phyloP scores from a whole-genome alignment of 495 filamentous ascomycete species.

The Hypoxylon intermedium region DNA sequence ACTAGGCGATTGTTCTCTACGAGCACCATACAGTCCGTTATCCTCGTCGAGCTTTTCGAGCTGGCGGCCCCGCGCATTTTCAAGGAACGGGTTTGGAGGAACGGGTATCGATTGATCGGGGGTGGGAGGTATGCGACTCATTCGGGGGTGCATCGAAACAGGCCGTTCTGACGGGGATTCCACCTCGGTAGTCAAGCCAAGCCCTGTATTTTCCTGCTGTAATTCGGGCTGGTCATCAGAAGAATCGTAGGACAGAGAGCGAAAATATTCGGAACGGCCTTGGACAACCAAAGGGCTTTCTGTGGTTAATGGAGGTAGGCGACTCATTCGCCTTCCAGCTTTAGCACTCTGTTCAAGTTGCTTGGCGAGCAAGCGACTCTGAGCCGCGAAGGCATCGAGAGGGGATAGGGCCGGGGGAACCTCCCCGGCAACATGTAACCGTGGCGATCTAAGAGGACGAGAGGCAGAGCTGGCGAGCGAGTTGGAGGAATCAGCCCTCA shows the following conservation, averaged over 20 bases:
- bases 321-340: constrained; percentile 77
- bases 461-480: constrained; percentile 53
- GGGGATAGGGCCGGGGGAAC: constrained; percentile 91
- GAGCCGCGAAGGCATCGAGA: constrained; percentile 89
- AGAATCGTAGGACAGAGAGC: constrained; percentile 61
- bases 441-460: constrained; percentile 67
- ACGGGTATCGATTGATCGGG: constrained; percentile 57
- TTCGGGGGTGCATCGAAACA: constrained; percentile 73
- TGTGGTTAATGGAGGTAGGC: constrained; percentile 81
- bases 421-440: constrained; percentile 82
- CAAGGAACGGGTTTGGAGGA: constrained; percentile 46
- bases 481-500: constrained; percentile 68
- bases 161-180: constrained; percentile 65
- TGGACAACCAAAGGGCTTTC: constrained; percentile 71
- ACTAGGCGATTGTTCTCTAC: constrained; percentile 53
- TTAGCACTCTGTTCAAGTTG: constrained; percentile 79
- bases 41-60: constrained; percentile 42
- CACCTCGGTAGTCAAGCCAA: constrained; percentile 61
- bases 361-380: constrained; percentile 84
- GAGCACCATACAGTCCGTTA: constrained; percentile 47
- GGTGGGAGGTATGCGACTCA: constrained; percentile 68
- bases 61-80: constrained; percentile 41
- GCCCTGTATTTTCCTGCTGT: constrained; percentile 45
- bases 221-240: constrained; percentile 49
- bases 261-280: constrained; percentile 75